Evolutionary conservation across 2,329 filamentous ascomycete species (phyloP), one percentile per base, ranked within the genome.

Genomic region (Didymella exigua): DNA sequence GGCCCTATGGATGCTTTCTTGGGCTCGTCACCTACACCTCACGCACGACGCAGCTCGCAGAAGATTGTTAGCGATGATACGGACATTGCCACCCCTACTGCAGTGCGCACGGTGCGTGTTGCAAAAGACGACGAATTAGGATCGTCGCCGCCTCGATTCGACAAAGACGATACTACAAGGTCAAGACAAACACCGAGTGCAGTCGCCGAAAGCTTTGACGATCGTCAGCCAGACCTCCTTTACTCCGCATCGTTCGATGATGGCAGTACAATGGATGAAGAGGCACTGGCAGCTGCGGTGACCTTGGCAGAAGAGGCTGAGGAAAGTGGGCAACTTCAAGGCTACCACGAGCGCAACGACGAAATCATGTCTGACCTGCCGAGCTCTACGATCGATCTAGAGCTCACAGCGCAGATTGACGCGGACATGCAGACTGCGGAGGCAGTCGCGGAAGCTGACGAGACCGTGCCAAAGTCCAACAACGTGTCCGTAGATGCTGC

Each of bases 21-120:
- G 24, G 71, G 70, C 21, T 75, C 71, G 8, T 75, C 73, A 2
- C 73, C 73, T 21, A 75, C 73, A 9, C 73, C 73, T 18, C 66
- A 70, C 31, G 59, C 65, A 46, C 68, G 73, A 14, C 63, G 58
- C 34, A 67, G 60, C 16, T 68, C 52, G 23, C 66, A 65, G 19
- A 61, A 69, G 6, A 58, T 68, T 16, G 51, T 62, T 9, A 66
- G 63, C 19, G 69, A 71, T n/a, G 60, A 62, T n/a, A 68, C 62
- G 4, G 65, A 55, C 31, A 38, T 71, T 7, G 59, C 60, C 11
- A 73, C 71, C 2, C 72, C 71, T 8, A 69, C 63, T 21, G 63
- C 67, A 42, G 56, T 67, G 14, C 67, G 69, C 7, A 64, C 58
- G 8, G 56, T 68, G 4, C 62, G 60, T 10, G 36, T 65, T 13